Evolutionary conservation across 805 yeast genomes (phyloP).

Genomic region (Candida maltosa): DNA sequence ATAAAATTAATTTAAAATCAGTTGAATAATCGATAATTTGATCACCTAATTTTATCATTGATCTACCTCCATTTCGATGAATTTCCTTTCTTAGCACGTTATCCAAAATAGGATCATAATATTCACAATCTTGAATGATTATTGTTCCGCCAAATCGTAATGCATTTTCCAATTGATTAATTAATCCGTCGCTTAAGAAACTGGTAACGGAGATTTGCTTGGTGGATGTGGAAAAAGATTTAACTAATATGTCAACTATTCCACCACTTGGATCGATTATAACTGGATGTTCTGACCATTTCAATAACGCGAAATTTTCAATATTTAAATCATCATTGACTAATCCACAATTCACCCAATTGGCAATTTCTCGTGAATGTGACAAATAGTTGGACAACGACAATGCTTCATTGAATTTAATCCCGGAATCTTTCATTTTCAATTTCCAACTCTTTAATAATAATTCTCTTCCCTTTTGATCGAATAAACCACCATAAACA

Average conservation of each 20-base stretch:
- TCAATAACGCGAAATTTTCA: constrained; percentile 61
- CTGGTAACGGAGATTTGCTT: constrained; percentile 52
- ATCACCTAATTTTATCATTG: constrained; percentile 56
- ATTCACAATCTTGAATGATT: constrained; percentile 75
- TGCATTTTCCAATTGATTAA: constrained; percentile 73
- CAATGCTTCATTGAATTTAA: constrained; percentile 34
- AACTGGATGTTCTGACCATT: constrained; percentile 42
- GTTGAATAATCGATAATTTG: constrained; percentile 65
- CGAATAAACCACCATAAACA: constrained; percentile 58
- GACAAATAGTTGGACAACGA: constrained; percentile 35
- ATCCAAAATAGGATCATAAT: constrained; percentile 70
- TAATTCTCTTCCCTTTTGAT: constrained; percentile 43
- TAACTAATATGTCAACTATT: constrained; percentile 38
- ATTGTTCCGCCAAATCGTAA: constrained; percentile 78
- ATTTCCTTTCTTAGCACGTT: constrained; percentile 61
- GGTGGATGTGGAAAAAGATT: constrained; percentile 15
- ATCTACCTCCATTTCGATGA: constrained; percentile 66
- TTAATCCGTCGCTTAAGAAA: constrained; percentile 64
- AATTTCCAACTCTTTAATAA: constrained; percentile 34
- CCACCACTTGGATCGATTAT: constrained; percentile 71
- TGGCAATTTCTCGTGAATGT: constrained; percentile 34
- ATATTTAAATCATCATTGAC: constrained; percentile 57
- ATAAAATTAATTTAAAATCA: constrained; percentile 57
- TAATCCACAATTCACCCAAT: constrained; percentile 55
- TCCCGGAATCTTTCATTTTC: constrained; percentile 28